Evolutionary conservation across 495 filamentous ascomycete genomes (phyloP), one percentile per base, ranked within the genome.

Genomic region (Lentithecium fluviatile): DNA sequence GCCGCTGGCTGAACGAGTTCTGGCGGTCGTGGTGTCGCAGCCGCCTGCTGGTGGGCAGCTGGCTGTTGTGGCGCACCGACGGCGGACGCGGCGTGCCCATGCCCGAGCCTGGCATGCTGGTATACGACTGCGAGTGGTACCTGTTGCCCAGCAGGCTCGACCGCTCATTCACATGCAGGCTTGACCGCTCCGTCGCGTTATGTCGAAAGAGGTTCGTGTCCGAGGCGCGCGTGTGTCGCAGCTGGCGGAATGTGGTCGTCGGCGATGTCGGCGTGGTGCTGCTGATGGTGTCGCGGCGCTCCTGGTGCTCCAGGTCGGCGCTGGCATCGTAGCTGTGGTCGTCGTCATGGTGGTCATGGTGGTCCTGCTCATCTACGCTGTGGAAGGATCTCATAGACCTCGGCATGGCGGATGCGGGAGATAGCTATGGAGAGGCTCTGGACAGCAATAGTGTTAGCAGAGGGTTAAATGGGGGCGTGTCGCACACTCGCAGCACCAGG

Each of bases 1-100:
- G 56, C 34, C 70, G 65, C 32, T 64, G 54, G 21, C 70, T 68
- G 62, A 74, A 68, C 6, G 74, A 76, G 2, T 64, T 70, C 19
- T 38, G 36, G 0, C 74, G 64, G 58, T 68, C 72, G 36, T 70
- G 58, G 25, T 68, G 62, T 2, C 73, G 61, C 12, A 66, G 65
- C 17, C 62, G 52, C 23, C 58, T 71, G 24, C 50, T 59, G 12
- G 58, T 56, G 29, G 25, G 37, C 21, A 36, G 45, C 26, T 62
- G 56, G 61, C 68, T 73, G 47, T 62, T 67, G 23, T 67, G 63
- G 32, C 68, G 67, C 6, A 42, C 40, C 7, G 38, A 7, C 8
- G 8, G 29, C 3, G 62, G 68, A 37, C 72, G 50, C 24, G 74
- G 72, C 0, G 74, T 74, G 21, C 64, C 68, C 3, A 72, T 68